Evolutionary conservation across 805 yeast species (phyloP).

Genomic region (Schwanniomyces yamadae): DNA sequence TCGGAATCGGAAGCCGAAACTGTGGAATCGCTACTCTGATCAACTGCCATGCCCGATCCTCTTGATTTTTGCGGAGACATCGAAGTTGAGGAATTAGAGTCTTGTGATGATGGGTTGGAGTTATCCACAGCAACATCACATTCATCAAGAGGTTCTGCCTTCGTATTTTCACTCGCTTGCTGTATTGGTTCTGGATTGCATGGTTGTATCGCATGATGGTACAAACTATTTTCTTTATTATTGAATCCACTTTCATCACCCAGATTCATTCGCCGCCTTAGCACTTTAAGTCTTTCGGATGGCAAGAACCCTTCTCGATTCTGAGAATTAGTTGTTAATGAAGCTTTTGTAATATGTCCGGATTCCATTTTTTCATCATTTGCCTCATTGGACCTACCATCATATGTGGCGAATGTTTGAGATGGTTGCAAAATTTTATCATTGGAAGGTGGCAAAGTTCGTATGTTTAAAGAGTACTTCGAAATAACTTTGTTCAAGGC

Average conservation of each 20-base stretch:
- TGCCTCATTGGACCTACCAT: neutral
- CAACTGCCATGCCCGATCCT: no score
- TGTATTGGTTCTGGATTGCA: conserved; percentile 16
- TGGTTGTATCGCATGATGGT: conserved; percentile 20
- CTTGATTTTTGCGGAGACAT: no score
- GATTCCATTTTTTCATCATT: neutral
- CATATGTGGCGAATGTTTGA: neutral
- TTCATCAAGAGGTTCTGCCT: neutral
- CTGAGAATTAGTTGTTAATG: no score
- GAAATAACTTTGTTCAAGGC: conserved; percentile 59
- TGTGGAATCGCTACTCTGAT: conserved; percentile 2
- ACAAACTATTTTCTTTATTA: conserved; percentile 10
- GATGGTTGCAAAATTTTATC: neutral
- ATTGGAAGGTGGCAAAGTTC: no score
- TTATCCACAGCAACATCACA: conserved; percentile 4
- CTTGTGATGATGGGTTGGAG: conserved; percentile 2
- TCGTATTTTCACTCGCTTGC: neutral
- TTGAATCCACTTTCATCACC: neutral
- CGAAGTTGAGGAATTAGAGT: conserved; percentile 6
- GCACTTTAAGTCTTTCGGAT: conserved; percentile 23
- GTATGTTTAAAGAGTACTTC: conserved; percentile 49
- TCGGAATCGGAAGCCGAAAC: conserved; percentile 4
- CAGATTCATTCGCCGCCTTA: conserved; percentile 18
- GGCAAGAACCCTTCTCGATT: conserved; percentile 23
- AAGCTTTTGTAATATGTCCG: neutral